phyloP scores from a whole-genome alignment of 192 early-diverging fungal genomes.

The Piromyces finnis region DNA sequence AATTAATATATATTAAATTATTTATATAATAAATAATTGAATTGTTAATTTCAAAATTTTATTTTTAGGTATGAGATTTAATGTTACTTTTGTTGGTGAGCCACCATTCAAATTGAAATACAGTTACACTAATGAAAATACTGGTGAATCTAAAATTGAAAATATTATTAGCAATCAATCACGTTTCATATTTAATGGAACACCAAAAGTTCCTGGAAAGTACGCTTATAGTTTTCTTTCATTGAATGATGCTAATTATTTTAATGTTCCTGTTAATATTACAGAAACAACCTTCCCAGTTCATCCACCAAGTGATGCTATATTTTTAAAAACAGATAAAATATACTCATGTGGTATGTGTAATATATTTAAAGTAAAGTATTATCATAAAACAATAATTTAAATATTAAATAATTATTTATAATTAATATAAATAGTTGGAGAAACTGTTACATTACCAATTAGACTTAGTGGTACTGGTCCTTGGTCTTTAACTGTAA shows the following conservation, averaged over 20 bases:
- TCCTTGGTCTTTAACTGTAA: neutral
- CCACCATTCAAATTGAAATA: neutral
- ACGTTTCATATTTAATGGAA: neutral
- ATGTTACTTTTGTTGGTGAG: neutral
- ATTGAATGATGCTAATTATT: neutral
- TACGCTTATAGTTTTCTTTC: neutral
- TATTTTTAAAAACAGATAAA: neutral
- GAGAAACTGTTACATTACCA: neutral
- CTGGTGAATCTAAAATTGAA: neutral
- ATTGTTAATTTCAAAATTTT: too few relatives aligned
- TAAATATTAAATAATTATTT: neutral
- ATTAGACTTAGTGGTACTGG: neutral
- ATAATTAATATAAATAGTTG: neutral
- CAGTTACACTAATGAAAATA: neutral
- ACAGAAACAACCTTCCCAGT: neutral
- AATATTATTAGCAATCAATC: neutral
- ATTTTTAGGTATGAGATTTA: neutral
- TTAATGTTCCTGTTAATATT: neutral
- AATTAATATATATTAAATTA: too few relatives aligned
- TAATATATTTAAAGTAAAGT: too few relatives aligned
- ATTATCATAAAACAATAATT: neutral
- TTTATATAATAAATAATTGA: too few relatives aligned
- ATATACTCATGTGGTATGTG: neutral
- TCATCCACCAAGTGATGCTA: neutral
- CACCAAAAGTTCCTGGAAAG: neutral